Conservation (phyloP, 106 monocot species). For the Allium fistulosum region DNA sequence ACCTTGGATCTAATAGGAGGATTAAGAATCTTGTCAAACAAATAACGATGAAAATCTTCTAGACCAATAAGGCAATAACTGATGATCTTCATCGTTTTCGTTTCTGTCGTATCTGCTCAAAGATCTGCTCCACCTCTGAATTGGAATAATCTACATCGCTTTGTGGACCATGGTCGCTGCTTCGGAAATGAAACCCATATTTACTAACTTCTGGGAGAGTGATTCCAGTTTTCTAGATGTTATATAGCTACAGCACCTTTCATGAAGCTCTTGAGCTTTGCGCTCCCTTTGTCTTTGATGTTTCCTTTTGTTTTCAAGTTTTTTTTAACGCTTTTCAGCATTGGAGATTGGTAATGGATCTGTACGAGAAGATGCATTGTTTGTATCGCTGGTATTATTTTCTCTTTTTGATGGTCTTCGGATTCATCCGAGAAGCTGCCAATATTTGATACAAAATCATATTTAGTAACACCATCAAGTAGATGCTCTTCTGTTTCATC, state of each 20-base stretch:
- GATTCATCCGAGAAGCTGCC: conserved; percentile 74
- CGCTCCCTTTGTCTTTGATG: conserved; percentile 83
- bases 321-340: conserved; percentile 82
- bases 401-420: conserved; percentile 68
- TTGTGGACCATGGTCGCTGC: conserved; percentile 51
- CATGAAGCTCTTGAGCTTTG: conserved; percentile 75
- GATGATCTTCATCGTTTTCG: conserved; percentile 19
- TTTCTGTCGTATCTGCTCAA: conserved; percentile 44
- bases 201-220: conserved; percentile 62
- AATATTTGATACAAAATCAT: conserved; percentile 70
- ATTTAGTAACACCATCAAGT: conserved; percentile 38
- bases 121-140: conserved; percentile 34
- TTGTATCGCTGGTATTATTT: conserved; percentile 11
- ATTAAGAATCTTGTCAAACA: conserved; percentile 67
- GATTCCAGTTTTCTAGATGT: conserved; percentile 77
- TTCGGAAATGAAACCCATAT: conserved; percentile 75
- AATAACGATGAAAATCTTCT: conserved; percentile 67
- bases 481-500: conserved; percentile 36
- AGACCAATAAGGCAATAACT: conserved; percentile 21
- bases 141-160: conserved; percentile 16
- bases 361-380: neutral
- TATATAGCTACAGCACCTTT: conserved; percentile 52
- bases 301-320: conserved; percentile 90
- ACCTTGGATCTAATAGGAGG: conserved; percentile 58
- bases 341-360: conserved; percentile 64